Evolutionary conservation across 768 basidiomycete species (phyloP).

Genomic region (Tulasnella sp.): DNA sequence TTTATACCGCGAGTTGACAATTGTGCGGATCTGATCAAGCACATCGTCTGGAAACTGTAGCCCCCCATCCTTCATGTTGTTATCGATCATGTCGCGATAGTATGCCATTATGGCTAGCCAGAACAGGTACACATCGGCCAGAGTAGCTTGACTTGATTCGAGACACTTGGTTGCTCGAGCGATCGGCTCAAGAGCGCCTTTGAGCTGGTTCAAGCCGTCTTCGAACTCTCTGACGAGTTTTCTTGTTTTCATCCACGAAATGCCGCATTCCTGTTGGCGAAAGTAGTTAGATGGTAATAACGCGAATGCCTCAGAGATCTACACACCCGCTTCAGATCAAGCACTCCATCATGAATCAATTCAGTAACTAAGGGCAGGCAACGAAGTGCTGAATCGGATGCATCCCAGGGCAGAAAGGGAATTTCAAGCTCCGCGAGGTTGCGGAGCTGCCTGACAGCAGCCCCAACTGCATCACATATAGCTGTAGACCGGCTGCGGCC

Average conservation of each 20-base stretch:
- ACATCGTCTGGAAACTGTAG: slow-evolving; percentile 2
- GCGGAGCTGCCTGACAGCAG: no score
- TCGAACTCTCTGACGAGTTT: background rate
- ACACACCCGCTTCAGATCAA: background rate
- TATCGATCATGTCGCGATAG: slow-evolving; percentile 18
- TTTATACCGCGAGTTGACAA: slow-evolving; percentile 25
- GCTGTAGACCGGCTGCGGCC: no score
- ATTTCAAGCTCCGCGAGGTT: no score
- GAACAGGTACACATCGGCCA: slow-evolving; percentile 30
- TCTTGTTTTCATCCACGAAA: slow-evolving; percentile 2
- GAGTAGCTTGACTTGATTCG: slow-evolving; percentile 25
- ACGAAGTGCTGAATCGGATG: slow-evolving; percentile 17
- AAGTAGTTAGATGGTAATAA: background rate
- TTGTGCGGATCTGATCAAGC: slow-evolving; percentile 24
- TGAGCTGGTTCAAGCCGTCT: background rate
- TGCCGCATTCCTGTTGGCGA: background rate
- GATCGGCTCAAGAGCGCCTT: slow-evolving; percentile 20
- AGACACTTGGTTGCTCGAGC: slow-evolving; percentile 28
- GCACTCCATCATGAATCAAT: background rate
- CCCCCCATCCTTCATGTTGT: background rate
- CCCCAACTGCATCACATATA: no score
- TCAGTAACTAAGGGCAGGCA: slow-evolving; percentile 20
- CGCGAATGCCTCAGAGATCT: no score
- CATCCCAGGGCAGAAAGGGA: no score
- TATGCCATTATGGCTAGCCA: slow-evolving; percentile 29